Evolutionary conservation across 306 rosid genomes (phyloP).

Genomic region (Lupinus albus): DNA sequence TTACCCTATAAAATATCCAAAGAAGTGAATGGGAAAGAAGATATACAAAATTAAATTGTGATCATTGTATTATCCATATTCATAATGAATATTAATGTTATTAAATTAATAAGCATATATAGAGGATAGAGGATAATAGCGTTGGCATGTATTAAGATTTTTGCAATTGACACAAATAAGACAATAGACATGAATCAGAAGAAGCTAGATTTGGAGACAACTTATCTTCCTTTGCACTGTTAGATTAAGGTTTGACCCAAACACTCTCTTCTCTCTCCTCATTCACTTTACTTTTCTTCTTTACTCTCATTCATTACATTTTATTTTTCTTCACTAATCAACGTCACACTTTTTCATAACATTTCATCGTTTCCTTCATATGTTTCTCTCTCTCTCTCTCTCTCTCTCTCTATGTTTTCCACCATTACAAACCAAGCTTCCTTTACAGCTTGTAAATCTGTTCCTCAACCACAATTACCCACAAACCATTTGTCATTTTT

Average conservation of each 20-base stretch:
- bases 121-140: too few species aligned
- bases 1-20: too few species aligned
- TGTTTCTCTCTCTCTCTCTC: slow-evolving; percentile 35
- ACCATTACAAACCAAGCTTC: slow-evolving; percentile 78
- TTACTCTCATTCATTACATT: slow-evolving; percentile 36
- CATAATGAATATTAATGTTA: too few species aligned
- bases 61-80: too few species aligned
- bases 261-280: slow-evolving; percentile 26
- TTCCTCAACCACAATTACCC: slow-evolving; percentile 48
- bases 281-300: slow-evolving; percentile 28
- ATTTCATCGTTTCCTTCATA: neutral
- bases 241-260: slow-evolving; percentile 52
- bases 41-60: too few species aligned
- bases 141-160: too few species aligned
- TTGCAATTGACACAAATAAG: slow-evolving; percentile 36
- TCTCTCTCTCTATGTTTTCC: slow-evolving; percentile 51
- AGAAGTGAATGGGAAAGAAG: too few species aligned
- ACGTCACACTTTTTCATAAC: slow-evolving; percentile 15
- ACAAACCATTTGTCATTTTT: slow-evolving; percentile 66
- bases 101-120: too few species aligned
- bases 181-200: slow-evolving; percentile 43
- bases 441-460: slow-evolving; percentile 68
- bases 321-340: neutral
- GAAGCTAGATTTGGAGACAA: slow-evolving; percentile 50
- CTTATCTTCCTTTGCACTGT: slow-evolving; percentile 35